These are phyloP conservation scores for Skeletonema tropicum DNA, from an alignment of 108 stramenopile genomes.

Conservation along the genomic window DNA sequence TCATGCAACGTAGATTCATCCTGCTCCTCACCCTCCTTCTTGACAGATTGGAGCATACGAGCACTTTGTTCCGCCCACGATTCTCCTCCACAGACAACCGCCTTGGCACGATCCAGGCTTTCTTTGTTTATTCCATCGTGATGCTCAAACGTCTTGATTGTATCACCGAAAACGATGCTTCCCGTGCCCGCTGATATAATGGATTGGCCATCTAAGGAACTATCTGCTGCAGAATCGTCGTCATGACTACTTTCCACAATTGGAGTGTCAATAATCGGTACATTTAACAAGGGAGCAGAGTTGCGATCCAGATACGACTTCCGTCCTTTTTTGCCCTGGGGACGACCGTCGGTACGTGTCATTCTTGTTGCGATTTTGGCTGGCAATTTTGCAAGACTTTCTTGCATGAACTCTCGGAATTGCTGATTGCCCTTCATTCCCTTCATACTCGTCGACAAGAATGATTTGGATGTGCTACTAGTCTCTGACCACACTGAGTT, in stretches of 20 bases:
- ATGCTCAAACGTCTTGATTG: constrained; percentile 54
- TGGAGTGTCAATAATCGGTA: constrained; percentile 28
- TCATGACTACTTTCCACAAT: constrained; percentile 44
- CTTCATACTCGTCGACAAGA: constrained; percentile 20
- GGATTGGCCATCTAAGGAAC: constrained; percentile 48
- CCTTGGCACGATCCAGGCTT: constrained; percentile 70
- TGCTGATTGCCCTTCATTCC: constrained; percentile 42
- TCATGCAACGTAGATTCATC: constrained; percentile 54
- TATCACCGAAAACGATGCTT: constrained; percentile 59
- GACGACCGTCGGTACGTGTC: constrained; percentile 49
- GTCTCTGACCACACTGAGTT: constrained; percentile 55
- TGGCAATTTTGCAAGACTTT: constrained; percentile 67
- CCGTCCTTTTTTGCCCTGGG: constrained; percentile 21
- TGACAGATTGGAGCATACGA: constrained; percentile 69
- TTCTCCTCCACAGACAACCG: constrained; percentile 76
- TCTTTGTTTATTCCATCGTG: constrained; percentile 70
- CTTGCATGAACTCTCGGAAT: constrained; percentile 50
- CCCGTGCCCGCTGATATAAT: constrained; percentile 61
- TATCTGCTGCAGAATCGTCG: constrained; percentile 49
- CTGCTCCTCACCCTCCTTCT: constrained; percentile 41
- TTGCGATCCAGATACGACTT: constrained; percentile 48
- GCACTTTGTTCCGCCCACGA: constrained; percentile 86
- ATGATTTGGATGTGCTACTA: constrained; percentile 7
- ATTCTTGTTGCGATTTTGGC: constrained; percentile 59
- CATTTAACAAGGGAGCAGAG: constrained; percentile 33